A percentile compares a stretch with the other conserved stretches of the same genome.
These are phyloP conservation scores for Bimuria novae-zelandiae DNA, from an alignment of 2,329 filamentous ascomycete species.

Conservation along the genomic window DNA sequence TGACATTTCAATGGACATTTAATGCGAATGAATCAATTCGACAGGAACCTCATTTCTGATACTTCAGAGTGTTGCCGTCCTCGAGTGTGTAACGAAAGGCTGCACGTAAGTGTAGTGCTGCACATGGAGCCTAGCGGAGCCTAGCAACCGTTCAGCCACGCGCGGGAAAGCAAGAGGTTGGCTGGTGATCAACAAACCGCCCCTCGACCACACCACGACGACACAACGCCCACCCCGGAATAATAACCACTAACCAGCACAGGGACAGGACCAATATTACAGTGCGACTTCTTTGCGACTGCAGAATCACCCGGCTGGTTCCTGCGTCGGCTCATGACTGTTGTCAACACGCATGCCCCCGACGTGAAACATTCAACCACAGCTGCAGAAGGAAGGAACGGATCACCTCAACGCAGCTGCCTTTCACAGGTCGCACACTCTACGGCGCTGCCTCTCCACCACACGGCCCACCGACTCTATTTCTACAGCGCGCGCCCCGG, in stretches of 20 bases:
- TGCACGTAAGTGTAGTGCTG: not conserved
- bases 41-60: too few species aligned
- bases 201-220: constrained; percentile 28
- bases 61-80: too few species aligned
- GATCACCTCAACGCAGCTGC: constrained; percentile 1
- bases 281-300: constrained; percentile 13
- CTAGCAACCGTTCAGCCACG: constrained; percentile 17
- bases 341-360: constrained; percentile 23
- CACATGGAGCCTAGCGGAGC: not conserved
- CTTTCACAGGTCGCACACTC: constrained; percentile 8
- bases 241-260: constrained; percentile 41
- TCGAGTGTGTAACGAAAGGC: too few species aligned
- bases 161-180: constrained; percentile 20
- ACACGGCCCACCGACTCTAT: constrained; percentile 9
- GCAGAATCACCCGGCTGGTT: constrained; percentile 21
- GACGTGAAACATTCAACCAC: constrained; percentile 31
- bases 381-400: constrained; percentile 7
- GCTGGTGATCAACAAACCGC: constrained; percentile 24
- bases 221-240: constrained; percentile 23
- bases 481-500: constrained; percentile 13
- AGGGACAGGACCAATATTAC: constrained; percentile 30
- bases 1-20: not conserved
- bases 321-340: constrained; percentile 32
- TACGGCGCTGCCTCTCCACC: constrained; percentile 11
- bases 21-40: too few species aligned